Conservation (phyloP, 2,329 filamentous ascomycete genomes). For the Lasiodiplodia sp. region DNA sequence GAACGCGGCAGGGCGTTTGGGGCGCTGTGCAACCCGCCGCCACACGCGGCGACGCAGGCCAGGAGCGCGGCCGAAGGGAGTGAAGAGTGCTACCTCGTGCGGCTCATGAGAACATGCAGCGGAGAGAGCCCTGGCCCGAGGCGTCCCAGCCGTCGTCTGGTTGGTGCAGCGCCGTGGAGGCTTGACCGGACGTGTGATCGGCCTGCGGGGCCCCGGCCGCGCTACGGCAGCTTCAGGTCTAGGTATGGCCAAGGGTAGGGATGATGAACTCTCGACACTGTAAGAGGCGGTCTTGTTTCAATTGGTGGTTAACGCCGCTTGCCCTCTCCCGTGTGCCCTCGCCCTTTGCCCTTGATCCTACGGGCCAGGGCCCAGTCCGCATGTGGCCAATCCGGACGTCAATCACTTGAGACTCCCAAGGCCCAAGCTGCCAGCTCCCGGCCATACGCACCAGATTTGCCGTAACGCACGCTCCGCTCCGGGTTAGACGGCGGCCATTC, state of each 20-base stretch:
- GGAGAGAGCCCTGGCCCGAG: slow-evolving; percentile 9
- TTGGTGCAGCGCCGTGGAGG: slow-evolving; percentile 19
- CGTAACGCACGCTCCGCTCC: slow-evolving; percentile 17
- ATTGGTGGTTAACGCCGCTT: slow-evolving; percentile 9
- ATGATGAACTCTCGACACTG: slow-evolving; percentile 15
- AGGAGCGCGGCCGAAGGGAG: background rate
- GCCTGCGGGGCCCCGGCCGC: slow-evolving; percentile 24
- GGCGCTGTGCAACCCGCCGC: slow-evolving; percentile 5
- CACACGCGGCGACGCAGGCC: slow-evolving; percentile 6
- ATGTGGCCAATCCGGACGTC: slow-evolving; percentile 5
- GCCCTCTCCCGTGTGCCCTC: slow-evolving; percentile 16
- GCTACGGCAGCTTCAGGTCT: slow-evolving; percentile 12
- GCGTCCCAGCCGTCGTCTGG: slow-evolving; percentile 22
- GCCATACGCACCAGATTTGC: slow-evolving; percentile 14
- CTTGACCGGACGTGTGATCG: slow-evolving; percentile 9
- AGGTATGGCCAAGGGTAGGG: slow-evolving; percentile 17
- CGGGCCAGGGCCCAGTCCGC: slow-evolving; percentile 4
- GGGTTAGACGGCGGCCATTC: slow-evolving; percentile 10
- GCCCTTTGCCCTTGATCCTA: background rate
- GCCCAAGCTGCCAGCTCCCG: slow-evolving; percentile 5
- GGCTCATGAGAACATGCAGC: background rate
- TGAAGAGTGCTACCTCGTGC: background rate
- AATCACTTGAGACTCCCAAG: slow-evolving; percentile 15
- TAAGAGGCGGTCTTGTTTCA: background rate
- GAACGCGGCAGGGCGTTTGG: background rate